Evolutionary conservation across 176 grass and related monocot genomes (phyloP).

Genomic region (Alloteropsis semialata): DNA sequence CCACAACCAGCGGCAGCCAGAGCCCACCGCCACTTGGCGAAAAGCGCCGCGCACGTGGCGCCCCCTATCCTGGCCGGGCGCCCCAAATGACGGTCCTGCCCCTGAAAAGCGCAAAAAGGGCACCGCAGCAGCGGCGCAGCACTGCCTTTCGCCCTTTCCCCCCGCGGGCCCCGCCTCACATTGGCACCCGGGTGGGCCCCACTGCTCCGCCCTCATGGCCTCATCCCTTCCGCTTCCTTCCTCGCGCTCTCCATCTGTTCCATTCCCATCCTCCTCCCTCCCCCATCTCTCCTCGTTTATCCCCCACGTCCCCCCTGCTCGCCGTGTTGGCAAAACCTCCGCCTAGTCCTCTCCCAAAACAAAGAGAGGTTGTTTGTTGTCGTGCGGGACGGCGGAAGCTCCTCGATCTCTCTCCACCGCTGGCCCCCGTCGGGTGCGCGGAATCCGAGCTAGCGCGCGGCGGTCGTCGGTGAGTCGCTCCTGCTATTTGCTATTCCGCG

Average conservation of each 20-base stretch:
- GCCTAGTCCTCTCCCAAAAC: neutral
- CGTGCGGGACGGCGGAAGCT: neutral
- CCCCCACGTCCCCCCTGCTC: neutral
- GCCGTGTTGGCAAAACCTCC: slow-evolving; percentile 9
- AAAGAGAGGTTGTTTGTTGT: neutral
- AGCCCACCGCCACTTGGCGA: slow-evolving; percentile 37
- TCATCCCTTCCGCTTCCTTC: neutral
- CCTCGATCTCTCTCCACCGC: neutral
- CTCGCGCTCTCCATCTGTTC: neutral
- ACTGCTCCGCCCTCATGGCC: neutral
- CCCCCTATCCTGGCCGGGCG: slow-evolving; percentile 23
- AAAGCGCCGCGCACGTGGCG: slow-evolving; percentile 34
- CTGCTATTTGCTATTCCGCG: neutral
- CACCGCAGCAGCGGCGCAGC: neutral
- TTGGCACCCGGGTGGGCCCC: neutral
- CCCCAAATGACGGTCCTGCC: slow-evolving; percentile 26
- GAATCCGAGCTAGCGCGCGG: neutral
- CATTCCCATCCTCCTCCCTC: neutral
- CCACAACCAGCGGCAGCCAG: neutral
- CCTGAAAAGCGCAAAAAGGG: slow-evolving; percentile 56
- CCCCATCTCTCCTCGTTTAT: neutral
- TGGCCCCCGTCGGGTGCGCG: neutral
- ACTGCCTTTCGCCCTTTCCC: neutral
- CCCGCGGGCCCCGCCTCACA: neutral
- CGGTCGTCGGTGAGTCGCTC: slow-evolving; percentile 38